A percentile compares a stretch with the other conserved stretches of the same genome.
phyloP scores from a whole-genome alignment of 108 stramenopile genomes.

The Stephanodiscus minutulus region DNA sequence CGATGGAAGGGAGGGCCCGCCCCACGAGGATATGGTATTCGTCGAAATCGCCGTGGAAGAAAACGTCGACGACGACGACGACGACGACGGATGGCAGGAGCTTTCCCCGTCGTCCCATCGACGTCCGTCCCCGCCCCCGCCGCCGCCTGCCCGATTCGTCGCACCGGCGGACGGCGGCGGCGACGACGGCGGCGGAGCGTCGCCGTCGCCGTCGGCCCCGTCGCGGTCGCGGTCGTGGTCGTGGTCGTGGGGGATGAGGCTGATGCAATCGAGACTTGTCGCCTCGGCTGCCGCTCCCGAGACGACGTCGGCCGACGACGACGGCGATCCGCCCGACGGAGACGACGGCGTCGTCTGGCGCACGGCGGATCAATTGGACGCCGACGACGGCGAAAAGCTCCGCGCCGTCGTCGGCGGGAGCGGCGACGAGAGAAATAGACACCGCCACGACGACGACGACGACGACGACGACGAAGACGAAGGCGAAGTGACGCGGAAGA shows the following conservation, averaged over 20 bases:
- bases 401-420: neutral
- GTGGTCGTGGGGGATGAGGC: conserved; percentile 10
- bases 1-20: too few species aligned
- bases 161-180: neutral
- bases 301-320: conserved; percentile 9
- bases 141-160: neutral
- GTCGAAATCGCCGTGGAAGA: neutral
- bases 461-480: neutral
- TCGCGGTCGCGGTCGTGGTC: neutral
- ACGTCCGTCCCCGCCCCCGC: neutral
- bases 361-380: conserved; percentile 17
- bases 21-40: neutral
- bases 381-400: conserved; percentile 4
- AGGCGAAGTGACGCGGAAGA: neutral
- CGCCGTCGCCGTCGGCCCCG: conserved; percentile 1
- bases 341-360: conserved; percentile 36
- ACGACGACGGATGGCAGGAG: conserved; percentile 26
- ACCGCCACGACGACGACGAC: neutral
- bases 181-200: too few species aligned
- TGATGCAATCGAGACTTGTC: too few species aligned
- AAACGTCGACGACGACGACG: conserved; percentile 13
- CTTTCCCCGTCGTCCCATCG: neutral
- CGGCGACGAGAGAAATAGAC: neutral
- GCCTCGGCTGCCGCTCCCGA: too few species aligned
- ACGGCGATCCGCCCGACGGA: conserved; percentile 15